A percentile compares a stretch with the other conserved stretches of the same genome.
phyloP scores from a whole-genome alignment of 805 yeast genomes.

The Brettanomyces anomalus region DNA sequence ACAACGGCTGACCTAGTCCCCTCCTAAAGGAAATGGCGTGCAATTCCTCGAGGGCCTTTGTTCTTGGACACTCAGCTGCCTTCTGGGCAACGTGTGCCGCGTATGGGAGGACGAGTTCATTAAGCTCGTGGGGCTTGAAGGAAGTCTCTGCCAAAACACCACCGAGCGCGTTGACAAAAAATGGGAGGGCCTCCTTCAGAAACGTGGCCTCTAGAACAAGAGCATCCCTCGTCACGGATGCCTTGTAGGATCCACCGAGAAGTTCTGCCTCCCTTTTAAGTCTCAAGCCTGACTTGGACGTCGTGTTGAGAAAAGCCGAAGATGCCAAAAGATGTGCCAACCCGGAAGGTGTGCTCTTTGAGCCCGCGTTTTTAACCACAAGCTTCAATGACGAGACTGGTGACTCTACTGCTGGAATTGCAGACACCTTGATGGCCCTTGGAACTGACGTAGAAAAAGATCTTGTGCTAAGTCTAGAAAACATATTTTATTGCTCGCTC shows the following conservation, averaged over 20 bases:
- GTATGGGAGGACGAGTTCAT: conserved; percentile 75
- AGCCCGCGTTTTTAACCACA: conserved; percentile 74
- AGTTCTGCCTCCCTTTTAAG: conserved; percentile 91
- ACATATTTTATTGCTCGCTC: neutral
- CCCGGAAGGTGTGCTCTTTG: conserved; percentile 70
- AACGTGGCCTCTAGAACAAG: conserved; percentile 74
- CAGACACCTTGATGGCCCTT: conserved; percentile 34
- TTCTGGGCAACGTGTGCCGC: conserved; percentile 55
- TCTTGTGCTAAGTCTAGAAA: conserved; percentile 11
- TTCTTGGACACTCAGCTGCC: conserved; percentile 42
- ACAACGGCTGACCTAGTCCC: conserved; percentile 81
- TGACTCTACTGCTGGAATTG: conserved; percentile 40
- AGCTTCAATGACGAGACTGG: conserved; percentile 70
- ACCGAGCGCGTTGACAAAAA: conserved; percentile 78
- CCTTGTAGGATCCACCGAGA: conserved; percentile 72
- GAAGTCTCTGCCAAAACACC: conserved; percentile 61
- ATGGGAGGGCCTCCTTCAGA: conserved; percentile 83
- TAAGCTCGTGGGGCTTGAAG: conserved; percentile 75
- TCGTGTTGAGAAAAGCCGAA: conserved; percentile 77
- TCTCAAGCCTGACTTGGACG: conserved; percentile 79
- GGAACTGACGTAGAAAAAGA: conserved; percentile 30
- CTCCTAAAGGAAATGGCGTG: conserved; percentile 76
- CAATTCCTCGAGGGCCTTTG: conserved; percentile 66
- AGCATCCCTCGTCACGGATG: conserved; percentile 74
- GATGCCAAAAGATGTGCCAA: conserved; percentile 77